These are phyloP conservation scores for Trypanosoma avium DNA, from an alignment of 208 protist genomes.

Conservation along the genomic window DNA sequence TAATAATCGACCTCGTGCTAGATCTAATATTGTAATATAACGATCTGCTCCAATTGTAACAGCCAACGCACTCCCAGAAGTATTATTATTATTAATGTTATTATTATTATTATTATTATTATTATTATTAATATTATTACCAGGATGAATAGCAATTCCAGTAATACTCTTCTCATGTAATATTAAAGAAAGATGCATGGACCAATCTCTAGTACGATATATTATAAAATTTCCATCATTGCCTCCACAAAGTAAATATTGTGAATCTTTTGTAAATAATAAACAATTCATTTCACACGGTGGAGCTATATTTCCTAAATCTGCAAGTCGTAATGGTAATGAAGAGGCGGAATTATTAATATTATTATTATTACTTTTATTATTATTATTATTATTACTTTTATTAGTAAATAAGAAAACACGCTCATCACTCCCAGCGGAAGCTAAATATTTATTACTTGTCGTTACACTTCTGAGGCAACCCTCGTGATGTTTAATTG, in stretches of 20 bases:
- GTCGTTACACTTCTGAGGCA: constrained; percentile 44
- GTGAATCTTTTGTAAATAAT: constrained; percentile 37
- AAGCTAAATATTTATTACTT: constrained; percentile 52
- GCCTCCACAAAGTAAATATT: constrained; percentile 63
- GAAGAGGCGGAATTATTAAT: too few species aligned
- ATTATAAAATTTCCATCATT: constrained; percentile 53
- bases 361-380: too few species aligned
- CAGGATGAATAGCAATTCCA: constrained; percentile 52
- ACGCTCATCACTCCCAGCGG: constrained; percentile 71
- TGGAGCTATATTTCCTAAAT: constrained; percentile 63
- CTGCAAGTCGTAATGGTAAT: constrained; percentile 47
- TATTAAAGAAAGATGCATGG: constrained; percentile 29
- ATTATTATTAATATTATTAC: too few species aligned
- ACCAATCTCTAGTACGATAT: constrained; percentile 76
- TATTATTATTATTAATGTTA: too few species aligned
- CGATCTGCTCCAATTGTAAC: constrained; percentile 64
- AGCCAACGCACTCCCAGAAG: constrained; percentile 42
- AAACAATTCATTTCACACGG: constrained; percentile 51
- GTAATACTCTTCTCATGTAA: constrained; percentile 59
- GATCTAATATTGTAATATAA: constrained; percentile 61
- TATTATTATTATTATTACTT: too few species aligned
- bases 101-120: too few species aligned
- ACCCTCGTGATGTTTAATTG: constrained; percentile 70
- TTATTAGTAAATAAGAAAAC: constrained; percentile 83
- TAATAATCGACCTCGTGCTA: constrained; percentile 47